Conservation (phyloP, 129 eudicot genomes). For the Artemisia annua region DNA sequence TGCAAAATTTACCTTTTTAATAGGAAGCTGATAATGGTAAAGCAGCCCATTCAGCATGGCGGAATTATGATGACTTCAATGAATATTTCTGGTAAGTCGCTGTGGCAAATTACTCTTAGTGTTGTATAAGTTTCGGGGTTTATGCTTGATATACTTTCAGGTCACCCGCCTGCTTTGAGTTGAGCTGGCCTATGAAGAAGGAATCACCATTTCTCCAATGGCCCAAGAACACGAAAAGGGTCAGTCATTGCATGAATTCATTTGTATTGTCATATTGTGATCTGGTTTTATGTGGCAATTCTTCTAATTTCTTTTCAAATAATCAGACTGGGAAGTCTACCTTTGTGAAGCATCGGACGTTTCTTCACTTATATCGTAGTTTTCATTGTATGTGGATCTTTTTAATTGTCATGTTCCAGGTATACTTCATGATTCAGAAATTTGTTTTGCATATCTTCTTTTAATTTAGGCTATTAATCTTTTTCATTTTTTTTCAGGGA, state of each 20-base stretch:
- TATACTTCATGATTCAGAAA: conserved; percentile 19
- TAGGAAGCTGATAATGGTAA: conserved; percentile 98
- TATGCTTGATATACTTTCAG: conserved; percentile 40
- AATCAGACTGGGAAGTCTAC: conserved; percentile 88
- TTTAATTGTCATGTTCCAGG: conserved; percentile 94
- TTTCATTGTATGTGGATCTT: conserved; percentile 99
- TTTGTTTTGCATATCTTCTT: background rate
- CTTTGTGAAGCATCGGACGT: conserved; percentile 96
- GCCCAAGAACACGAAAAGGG: conserved; percentile 76
- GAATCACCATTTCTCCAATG: conserved; percentile 64
- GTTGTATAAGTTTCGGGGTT: conserved; percentile 10
- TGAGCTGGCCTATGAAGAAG: conserved; percentile 84
- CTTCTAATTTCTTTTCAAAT: conserved; percentile 19
- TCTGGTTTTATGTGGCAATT: conserved; percentile 10
- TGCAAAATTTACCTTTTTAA: conserved; percentile 17
- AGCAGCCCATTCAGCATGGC: conserved; percentile 95
- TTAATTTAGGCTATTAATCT: conserved; percentile 4
- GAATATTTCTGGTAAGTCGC: conserved; percentile 87
- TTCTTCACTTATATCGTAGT: conserved; percentile 93
- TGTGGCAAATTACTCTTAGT: conserved; percentile 5
- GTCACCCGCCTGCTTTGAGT: conserved; percentile 85
- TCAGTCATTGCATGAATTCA: conserved; percentile 37
- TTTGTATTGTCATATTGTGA: conserved; percentile 7
- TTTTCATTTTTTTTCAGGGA: conserved; percentile 46
- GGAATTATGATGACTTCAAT: conserved; percentile 96